Conservation (phyloP, 108 stramenopile species). For the Skeletonema marinoi region DNA sequence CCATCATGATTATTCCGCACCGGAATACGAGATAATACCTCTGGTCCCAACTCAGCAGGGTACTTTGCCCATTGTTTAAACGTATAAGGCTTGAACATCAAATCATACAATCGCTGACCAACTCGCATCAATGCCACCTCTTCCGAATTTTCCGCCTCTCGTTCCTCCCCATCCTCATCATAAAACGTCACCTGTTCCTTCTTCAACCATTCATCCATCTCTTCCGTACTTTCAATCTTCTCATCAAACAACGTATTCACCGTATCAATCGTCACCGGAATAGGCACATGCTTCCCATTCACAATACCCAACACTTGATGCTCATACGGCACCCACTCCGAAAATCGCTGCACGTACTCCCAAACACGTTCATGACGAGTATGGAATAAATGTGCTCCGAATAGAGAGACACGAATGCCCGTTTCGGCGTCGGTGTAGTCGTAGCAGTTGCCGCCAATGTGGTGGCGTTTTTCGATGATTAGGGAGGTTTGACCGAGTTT, state of each 20-base stretch:
- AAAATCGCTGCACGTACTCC: conserved; percentile 67
- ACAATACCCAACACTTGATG: conserved; percentile 71
- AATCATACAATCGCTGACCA: conserved; percentile 65
- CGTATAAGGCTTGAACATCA: conserved; percentile 81
- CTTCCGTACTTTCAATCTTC: conserved; percentile 53
- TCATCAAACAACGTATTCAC: conserved; percentile 79
- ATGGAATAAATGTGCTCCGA: conserved; percentile 82
- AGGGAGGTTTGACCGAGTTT: conserved; percentile 54
- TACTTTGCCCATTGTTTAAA: conserved; percentile 82
- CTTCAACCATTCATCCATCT: conserved; percentile 79
- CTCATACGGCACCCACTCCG: conserved; percentile 75
- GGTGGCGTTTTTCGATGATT: conserved; percentile 71
- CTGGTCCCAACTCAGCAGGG: conserved; percentile 72
- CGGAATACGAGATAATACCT: conserved; percentile 78
- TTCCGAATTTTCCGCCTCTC: conserved; percentile 59
- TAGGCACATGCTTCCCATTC: conserved; percentile 70
- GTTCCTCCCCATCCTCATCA: conserved; percentile 25
- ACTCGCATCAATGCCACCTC: conserved; percentile 79
- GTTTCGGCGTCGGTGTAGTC: conserved; percentile 75
- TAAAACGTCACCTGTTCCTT: conserved; percentile 53
- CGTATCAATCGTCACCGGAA: conserved; percentile 86
- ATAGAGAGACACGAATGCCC: conserved; percentile 59
- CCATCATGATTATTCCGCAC: conserved; percentile 67
- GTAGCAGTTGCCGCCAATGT: conserved; percentile 88
- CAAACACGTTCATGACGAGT: conserved; percentile 71